These are phyloP conservation scores for Grigorovia yakushimaensis DNA, from an alignment of 805 yeast genomes.

Conservation along the genomic window DNA sequence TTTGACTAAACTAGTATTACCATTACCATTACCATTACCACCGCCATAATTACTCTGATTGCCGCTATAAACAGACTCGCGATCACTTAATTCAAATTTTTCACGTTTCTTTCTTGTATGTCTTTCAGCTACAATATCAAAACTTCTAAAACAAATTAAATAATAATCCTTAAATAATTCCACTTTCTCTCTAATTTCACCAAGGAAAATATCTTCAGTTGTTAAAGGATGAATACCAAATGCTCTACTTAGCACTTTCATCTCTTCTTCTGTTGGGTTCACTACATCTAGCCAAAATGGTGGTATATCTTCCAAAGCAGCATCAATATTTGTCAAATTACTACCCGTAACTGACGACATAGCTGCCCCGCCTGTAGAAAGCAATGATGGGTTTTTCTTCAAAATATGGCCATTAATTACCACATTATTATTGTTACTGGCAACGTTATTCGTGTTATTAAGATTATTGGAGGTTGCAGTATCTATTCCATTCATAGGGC, in stretches of 20 bases:
- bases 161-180: constrained; percentile 87
- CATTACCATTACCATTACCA: constrained; percentile 1
- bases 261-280: constrained; percentile 92
- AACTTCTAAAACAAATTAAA: constrained; percentile 79
- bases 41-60: constrained; percentile 1
- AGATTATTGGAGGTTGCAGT: not conserved
- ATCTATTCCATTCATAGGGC: not conserved
- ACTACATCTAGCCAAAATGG: constrained; percentile 93
- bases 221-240: constrained; percentile 95
- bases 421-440: not conserved
- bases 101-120: constrained; percentile 36
- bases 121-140: constrained; percentile 71
- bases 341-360: not conserved
- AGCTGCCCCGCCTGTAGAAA: constrained; percentile 3
- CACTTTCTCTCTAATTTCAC: constrained; percentile 92
- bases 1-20: not conserved
- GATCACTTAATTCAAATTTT: not conserved
- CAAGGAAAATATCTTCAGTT: constrained; percentile 86
- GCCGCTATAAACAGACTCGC: not conserved
- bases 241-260: constrained; percentile 82
- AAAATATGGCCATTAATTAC: constrained; percentile 2
- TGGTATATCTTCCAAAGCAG: constrained; percentile 31
- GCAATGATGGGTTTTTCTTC: constrained; percentile 8
- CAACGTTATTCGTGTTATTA: constrained; percentile 2
- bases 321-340: constrained; percentile 1